These are phyloP conservation scores for Aegilops umbellulata DNA, from an alignment of 176 grass and related monocot genomes.

Conservation along the genomic window DNA sequence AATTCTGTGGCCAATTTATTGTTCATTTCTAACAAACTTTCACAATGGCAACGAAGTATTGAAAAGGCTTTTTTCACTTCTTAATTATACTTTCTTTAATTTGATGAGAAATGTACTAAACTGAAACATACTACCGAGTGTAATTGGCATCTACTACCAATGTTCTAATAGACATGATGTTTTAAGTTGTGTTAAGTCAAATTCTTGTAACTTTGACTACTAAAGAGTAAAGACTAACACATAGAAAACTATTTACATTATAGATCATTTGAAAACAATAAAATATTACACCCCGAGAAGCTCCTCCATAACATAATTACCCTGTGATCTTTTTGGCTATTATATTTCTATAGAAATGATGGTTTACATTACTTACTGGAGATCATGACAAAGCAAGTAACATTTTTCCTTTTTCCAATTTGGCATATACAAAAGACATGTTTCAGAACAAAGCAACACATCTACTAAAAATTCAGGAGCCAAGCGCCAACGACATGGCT, in stretches of 20 bases:
- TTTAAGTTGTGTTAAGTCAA: not conserved
- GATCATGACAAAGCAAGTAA: not conserved
- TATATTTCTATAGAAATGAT: slow-evolving; percentile 7
- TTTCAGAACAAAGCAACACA: not conserved
- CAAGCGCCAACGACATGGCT: slow-evolving; percentile 12
- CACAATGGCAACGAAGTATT: not conserved
- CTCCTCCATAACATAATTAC: not conserved
- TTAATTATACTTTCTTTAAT: too few species aligned
- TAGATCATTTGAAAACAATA: not conserved
- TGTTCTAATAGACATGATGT: not conserved
- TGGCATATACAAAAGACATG: not conserved
- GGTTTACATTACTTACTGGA: not conserved
- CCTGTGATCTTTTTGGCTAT: not conserved
- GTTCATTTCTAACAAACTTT: slow-evolving; percentile 10
- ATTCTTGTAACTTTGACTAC: not conserved
- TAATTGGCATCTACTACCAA: not conserved
- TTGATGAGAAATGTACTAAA: too few species aligned
- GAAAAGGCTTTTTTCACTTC: too few species aligned
- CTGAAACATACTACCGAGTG: not conserved
- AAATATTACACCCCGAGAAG: not conserved
- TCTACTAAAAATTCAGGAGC: not conserved
- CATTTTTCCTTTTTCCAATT: not conserved
- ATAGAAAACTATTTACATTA: slow-evolving; percentile 2
- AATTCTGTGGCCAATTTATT: not conserved
- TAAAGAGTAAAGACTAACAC: not conserved